Evolutionary conservation across 208 protist species (phyloP).

Genomic region (Leishmania braziliensis): DNA sequence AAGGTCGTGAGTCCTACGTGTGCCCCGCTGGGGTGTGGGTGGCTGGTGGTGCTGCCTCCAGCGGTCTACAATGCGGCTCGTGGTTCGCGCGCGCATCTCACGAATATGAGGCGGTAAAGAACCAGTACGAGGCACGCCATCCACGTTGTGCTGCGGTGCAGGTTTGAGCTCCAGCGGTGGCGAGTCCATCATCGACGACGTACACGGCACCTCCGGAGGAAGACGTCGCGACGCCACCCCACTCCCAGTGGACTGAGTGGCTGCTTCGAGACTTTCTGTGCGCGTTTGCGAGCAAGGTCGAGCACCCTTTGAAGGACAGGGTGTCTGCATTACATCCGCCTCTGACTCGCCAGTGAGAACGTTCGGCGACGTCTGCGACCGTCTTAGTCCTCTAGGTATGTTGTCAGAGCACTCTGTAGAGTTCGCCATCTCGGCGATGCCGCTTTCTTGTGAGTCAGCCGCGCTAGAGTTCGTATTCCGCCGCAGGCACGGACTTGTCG

Average conservation of each 20-base stretch:
- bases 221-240: neutral
- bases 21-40: neutral
- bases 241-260: neutral
- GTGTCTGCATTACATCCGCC: neutral
- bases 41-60: constrained; percentile 21
- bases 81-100: neutral
- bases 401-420: neutral
- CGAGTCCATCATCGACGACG: neutral
- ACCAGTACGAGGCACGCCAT: too few relatives aligned
- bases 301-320: neutral
- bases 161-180: neutral
- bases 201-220: neutral
- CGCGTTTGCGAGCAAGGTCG: neutral
- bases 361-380: neutral
- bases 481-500: neutral
- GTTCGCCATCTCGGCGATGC: neutral
- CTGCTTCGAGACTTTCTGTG: neutral
- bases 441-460: neutral
- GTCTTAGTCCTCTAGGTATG: neutral
- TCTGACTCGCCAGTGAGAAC: neutral
- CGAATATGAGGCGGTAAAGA: neutral
- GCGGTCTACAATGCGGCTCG: constrained; percentile 1
- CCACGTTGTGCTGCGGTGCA: neutral
- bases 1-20: neutral
- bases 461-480: neutral